Percentiles rank a stretch among this genome's conserved stretches.
phyloP scores from a whole-genome alignment of 495 filamentous ascomycete genomes.

The Viridothelium virens region DNA sequence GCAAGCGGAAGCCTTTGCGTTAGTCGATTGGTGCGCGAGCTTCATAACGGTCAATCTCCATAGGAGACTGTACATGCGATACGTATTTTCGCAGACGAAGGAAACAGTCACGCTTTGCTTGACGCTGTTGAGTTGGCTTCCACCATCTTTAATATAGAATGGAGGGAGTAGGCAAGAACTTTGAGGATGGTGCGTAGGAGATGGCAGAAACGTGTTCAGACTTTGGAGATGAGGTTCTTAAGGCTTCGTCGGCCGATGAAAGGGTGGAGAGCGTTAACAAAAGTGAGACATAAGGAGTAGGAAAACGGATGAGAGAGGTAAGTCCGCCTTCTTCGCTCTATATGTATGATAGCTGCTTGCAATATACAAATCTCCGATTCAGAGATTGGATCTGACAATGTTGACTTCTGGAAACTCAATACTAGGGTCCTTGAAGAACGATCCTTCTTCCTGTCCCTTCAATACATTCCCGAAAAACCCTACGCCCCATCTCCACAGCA shows the following conservation, averaged over 20 bases:
- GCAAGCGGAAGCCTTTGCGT: background rate
- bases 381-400: conserved; percentile 6
- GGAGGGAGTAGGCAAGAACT: background rate
- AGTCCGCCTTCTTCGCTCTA: conserved; percentile 8
- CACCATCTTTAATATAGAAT: too few relatives aligned
- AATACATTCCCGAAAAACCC: conserved; percentile 8
- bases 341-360: conserved; percentile 6
- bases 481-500: conserved; percentile 8
- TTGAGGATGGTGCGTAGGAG: background rate
- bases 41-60: background rate
- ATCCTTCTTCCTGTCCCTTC: conserved; percentile 4
- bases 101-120: background rate
- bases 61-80: background rate
- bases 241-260: background rate
- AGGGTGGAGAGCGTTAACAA: conserved; percentile 7
- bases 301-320: background rate
- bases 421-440: conserved; percentile 10
- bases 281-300: conserved; percentile 1
- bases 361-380: background rate
- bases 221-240: conserved; percentile 6
- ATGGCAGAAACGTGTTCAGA: conserved; percentile 1
- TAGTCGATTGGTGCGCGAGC: background rate
- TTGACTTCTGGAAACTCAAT: conserved; percentile 12
- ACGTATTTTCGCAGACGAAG: background rate
- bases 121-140: background rate